A percentile compares a stretch with the other conserved stretches of the same genome.
phyloP scores from a whole-genome alignment of 306 rosid species.

The Trifolium repens region DNA sequence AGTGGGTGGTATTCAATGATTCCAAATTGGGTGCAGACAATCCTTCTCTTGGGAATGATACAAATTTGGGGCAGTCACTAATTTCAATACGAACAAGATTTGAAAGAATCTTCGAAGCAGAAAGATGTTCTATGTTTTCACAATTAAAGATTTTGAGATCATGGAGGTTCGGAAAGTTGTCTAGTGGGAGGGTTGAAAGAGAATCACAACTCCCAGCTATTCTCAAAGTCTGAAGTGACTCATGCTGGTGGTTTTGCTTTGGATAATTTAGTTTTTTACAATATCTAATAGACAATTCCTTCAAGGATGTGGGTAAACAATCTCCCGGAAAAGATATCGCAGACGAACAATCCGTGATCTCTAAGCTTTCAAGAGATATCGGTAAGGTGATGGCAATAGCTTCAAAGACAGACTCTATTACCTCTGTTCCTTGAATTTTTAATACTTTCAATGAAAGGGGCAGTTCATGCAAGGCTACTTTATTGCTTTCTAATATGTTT shows the following conservation, averaged over 20 bases:
- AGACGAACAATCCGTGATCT: neutral
- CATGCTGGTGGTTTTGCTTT: too few relatives aligned
- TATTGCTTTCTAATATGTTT: neutral
- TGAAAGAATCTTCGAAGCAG: neutral
- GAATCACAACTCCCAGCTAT: neutral
- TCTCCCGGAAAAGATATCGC: neutral
- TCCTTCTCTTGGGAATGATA: slow-evolving; percentile 1
- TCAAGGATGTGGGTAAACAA: neutral
- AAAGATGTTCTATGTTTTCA: slow-evolving; percentile 4
- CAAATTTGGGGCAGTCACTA: neutral
- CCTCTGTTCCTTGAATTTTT: neutral
- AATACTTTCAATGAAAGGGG: neutral
- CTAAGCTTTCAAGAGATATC: neutral
- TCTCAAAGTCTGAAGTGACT: neutral
- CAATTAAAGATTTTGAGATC: accelerated
- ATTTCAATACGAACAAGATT: accelerated
- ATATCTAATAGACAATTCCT: neutral
- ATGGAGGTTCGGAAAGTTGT: neutral
- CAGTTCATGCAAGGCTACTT: neutral
- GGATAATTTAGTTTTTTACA: neutral
- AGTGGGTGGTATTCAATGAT: accelerated
- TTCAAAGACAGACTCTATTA: neutral
- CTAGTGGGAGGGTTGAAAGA: neutral
- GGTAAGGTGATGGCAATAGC: neutral
- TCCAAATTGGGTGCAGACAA: neutral